These are phyloP conservation scores for Catunica adiposa DNA, from an alignment of 2,329 filamentous ascomycete species.

Conservation along the genomic window DNA sequence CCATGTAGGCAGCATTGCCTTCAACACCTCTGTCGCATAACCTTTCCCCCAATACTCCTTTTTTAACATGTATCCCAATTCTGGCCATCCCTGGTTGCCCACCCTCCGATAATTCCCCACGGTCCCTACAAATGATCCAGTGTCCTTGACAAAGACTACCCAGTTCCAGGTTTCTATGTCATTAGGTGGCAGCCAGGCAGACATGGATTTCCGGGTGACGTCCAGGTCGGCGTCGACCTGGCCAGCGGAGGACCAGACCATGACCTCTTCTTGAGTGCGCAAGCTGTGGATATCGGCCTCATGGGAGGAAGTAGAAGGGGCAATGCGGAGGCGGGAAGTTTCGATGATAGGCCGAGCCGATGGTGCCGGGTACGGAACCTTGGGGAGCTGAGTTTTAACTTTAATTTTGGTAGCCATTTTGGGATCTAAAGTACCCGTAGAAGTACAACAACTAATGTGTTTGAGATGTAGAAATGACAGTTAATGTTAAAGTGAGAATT, in stretches of 20 bases:
- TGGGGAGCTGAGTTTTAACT: constrained; percentile 33
- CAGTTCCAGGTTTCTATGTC: constrained; percentile 40
- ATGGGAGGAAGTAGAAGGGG: constrained; percentile 34
- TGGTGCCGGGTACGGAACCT: constrained; percentile 26
- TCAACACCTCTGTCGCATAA: constrained; percentile 39
- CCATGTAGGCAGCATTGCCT: constrained; percentile 30
- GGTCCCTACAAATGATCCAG: constrained; percentile 35
- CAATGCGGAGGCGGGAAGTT: constrained; percentile 39
- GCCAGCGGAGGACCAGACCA: constrained; percentile 38
- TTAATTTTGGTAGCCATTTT: constrained; percentile 20
- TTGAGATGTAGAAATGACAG: too few relatives aligned
- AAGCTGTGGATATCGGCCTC: constrained; percentile 33
- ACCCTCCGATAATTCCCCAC: constrained; percentile 27
- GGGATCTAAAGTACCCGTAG: too few relatives aligned
- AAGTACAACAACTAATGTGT: too few relatives aligned
- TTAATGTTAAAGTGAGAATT: too few relatives aligned
- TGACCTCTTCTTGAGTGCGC: constrained; percentile 42
- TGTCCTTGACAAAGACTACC: constrained; percentile 31
- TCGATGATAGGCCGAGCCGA: constrained; percentile 24
- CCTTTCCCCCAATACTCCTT: constrained; percentile 38
- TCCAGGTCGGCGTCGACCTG: constrained; percentile 27
- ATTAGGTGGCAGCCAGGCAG: constrained; percentile 29
- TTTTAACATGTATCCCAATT: constrained; percentile 40
- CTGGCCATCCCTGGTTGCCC: constrained; percentile 35
- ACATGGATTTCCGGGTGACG: constrained; percentile 27